Evolutionary conservation across 768 basidiomycete species (phyloP).

Genomic region (Lactarius hengduanensis): DNA sequence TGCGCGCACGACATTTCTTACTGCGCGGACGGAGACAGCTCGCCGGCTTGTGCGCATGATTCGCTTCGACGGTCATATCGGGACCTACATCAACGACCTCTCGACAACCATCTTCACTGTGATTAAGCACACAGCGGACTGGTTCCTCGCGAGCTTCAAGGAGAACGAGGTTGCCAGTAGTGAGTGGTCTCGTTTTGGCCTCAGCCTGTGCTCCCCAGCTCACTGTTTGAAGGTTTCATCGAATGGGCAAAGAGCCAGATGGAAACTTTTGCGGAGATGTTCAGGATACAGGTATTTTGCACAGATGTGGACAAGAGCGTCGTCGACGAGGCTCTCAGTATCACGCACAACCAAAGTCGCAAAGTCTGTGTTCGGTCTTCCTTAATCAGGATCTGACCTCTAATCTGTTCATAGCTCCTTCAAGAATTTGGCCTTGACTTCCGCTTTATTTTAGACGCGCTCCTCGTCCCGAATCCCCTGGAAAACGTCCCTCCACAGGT

Average conservation of each 20-base stretch:
- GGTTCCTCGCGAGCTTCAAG: slow-evolving; percentile 94
- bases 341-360: slow-evolving; percentile 77
- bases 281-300: slow-evolving; percentile 88
- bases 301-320: slow-evolving; percentile 69
- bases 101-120: slow-evolving; percentile 89
- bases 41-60: slow-evolving; percentile 80
- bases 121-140: slow-evolving; percentile 96
- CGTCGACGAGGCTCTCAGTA: slow-evolving; percentile 73
- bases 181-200: slow-evolving; percentile 42
- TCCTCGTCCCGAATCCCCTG: slow-evolving; percentile 50
- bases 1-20: slow-evolving; percentile 80
- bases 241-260: slow-evolving; percentile 91
- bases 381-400: not conserved
- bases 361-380: slow-evolving; percentile 52
- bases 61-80: slow-evolving; percentile 84
- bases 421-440: slow-evolving; percentile 96
- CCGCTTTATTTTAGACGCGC: slow-evolving; percentile 81
- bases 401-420: slow-evolving; percentile 52
- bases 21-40: slow-evolving; percentile 73
- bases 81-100: slow-evolving; percentile 82
- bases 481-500: slow-evolving; percentile 34
- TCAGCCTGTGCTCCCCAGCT: not conserved
- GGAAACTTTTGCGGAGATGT: slow-evolving; percentile 77
- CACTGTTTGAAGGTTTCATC: slow-evolving; percentile 66
- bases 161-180: slow-evolving; percentile 94